Percentiles rank a stretch among this genome's conserved stretches.
Evolutionary conservation across 2,329 filamentous ascomycete genomes (phyloP).

Genomic region (Sclerotinia trifoliorum): DNA sequence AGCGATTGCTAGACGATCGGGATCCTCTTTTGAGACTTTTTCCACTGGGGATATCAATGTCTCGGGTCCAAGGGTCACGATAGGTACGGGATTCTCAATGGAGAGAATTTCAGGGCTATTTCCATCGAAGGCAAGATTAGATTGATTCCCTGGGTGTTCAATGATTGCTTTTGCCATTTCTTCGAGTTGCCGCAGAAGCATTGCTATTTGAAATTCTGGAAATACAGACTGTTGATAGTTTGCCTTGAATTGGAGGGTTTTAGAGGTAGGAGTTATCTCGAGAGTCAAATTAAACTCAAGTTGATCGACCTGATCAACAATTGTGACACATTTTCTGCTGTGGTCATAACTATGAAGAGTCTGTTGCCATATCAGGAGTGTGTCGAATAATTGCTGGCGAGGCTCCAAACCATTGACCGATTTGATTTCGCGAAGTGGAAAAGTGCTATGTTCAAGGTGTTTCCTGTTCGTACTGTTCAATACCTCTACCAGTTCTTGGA

Average conservation of each 20-base stretch:
- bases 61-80: conserved; percentile 22
- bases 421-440: conserved; percentile 70
- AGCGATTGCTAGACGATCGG: conserved; percentile 60
- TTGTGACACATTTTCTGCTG: conserved; percentile 45
- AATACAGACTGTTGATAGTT: conserved; percentile 57
- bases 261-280: conserved; percentile 65
- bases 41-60: conserved; percentile 38
- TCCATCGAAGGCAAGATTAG: conserved; percentile 25
- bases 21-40: conserved; percentile 40
- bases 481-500: conserved; percentile 60
- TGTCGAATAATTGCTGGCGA: conserved; percentile 66
- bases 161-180: conserved; percentile 47
- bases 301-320: conserved; percentile 64
- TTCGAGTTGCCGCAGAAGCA: conserved; percentile 62
- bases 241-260: conserved; percentile 49
- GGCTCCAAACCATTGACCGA: conserved; percentile 55
- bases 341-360: conserved; percentile 50
- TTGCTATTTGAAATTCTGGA: conserved; percentile 52
- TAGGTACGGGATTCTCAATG: conserved; percentile 34
- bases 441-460: conserved; percentile 59
- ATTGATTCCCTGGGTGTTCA: conserved; percentile 14
- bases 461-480: conserved; percentile 66
- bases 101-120: conserved; percentile 32
- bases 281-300: conserved; percentile 75
- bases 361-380: conserved; percentile 83